phyloP scores from a whole-genome alignment of 768 basidiomycete genomes.

The Boletus sp. region DNA sequence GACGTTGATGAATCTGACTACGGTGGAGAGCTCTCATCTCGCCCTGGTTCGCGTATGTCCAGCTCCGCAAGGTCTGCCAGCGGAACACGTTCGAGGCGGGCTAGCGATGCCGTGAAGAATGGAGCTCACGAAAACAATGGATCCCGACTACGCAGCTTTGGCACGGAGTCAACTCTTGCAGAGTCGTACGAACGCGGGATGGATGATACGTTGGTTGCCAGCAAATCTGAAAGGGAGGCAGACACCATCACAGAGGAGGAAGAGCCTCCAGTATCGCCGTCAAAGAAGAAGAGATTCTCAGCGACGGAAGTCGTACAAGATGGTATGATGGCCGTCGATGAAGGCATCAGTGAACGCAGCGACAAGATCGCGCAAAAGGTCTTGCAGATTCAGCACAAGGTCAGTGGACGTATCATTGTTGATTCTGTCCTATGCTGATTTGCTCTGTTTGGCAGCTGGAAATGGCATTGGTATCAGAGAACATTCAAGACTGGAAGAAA shows the following conservation, averaged over 20 bases:
- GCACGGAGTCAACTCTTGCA: slow-evolving; percentile 78
- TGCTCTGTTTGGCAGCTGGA: slow-evolving; percentile 56
- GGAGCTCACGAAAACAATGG: slow-evolving; percentile 23
- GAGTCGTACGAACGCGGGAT: slow-evolving; percentile 56
- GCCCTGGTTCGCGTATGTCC: slow-evolving; percentile 67
- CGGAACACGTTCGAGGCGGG: slow-evolving; percentile 53
- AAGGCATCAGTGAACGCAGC: slow-evolving; percentile 79
- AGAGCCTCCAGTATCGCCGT: slow-evolving; percentile 38
- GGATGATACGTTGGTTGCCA: slow-evolving; percentile 35
- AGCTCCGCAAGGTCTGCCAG: slow-evolving; percentile 44
- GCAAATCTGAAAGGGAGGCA: slow-evolving; percentile 44
- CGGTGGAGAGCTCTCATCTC: slow-evolving; percentile 51
- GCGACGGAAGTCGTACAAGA: slow-evolving; percentile 69
- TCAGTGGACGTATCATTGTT: slow-evolving; percentile 33
- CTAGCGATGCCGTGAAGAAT: slow-evolving; percentile 58
- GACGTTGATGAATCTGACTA: slow-evolving; percentile 75
- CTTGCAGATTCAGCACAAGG: slow-evolving; percentile 88
- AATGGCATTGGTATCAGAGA: slow-evolving; percentile 65
- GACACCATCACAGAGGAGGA: slow-evolving; percentile 63
- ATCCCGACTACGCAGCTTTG: slow-evolving; percentile 63
- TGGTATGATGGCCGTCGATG: slow-evolving; percentile 83
- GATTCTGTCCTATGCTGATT: slow-evolving; percentile 4
- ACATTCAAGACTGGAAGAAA: slow-evolving; percentile 33
- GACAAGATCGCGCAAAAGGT: slow-evolving; percentile 90
- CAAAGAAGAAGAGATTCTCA: slow-evolving; percentile 78